These are phyloP conservation scores for Bimuria novae-zelandiae DNA, from an alignment of 2,329 filamentous ascomycete species.

Conservation along the genomic window DNA sequence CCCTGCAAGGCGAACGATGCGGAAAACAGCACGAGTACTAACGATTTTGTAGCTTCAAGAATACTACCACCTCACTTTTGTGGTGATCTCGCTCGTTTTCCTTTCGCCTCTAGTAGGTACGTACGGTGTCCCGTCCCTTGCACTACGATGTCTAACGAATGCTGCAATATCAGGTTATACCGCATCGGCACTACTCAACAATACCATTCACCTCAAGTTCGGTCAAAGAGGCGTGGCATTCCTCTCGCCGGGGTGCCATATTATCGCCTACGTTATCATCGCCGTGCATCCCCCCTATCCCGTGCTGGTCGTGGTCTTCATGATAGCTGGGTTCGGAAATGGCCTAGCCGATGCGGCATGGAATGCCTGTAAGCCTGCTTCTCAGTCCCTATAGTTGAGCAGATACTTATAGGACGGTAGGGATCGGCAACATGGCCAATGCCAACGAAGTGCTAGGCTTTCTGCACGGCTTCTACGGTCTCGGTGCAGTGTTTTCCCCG, in stretches of 20 bases:
- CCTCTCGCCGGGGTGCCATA: slow-evolving; percentile 64
- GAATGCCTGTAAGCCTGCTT: slow-evolving; percentile 43
- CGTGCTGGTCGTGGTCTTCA: slow-evolving; percentile 66
- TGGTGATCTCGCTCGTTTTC: slow-evolving; percentile 69
- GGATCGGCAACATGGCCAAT: slow-evolving; percentile 71
- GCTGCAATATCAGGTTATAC: slow-evolving; percentile 58
- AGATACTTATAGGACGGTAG: slow-evolving; percentile 44
- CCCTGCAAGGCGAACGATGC: slow-evolving; percentile 7
- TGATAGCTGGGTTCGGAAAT: slow-evolving; percentile 72
- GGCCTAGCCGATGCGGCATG: slow-evolving; percentile 68
- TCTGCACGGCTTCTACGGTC: slow-evolving; percentile 72
- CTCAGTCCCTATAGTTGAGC: neutral
- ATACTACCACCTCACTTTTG: slow-evolving; percentile 67
- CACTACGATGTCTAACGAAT: neutral
- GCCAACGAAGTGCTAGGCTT: slow-evolving; percentile 76
- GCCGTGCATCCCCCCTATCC: slow-evolving; percentile 72
- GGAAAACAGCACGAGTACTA: too few relatives aligned
- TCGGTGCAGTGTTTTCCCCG: slow-evolving; percentile 71
- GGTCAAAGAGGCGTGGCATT: slow-evolving; percentile 75
- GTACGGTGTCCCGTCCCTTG: neutral
- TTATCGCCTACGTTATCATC: slow-evolving; percentile 68
- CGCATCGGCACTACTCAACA: slow-evolving; percentile 66
- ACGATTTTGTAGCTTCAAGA: slow-evolving; percentile 56
- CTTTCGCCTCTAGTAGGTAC: slow-evolving; percentile 62
- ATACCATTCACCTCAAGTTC: slow-evolving; percentile 64